Evolutionary conservation across 208 protist genomes (phyloP).

Genomic region (Crithidia acanthocephali): DNA sequence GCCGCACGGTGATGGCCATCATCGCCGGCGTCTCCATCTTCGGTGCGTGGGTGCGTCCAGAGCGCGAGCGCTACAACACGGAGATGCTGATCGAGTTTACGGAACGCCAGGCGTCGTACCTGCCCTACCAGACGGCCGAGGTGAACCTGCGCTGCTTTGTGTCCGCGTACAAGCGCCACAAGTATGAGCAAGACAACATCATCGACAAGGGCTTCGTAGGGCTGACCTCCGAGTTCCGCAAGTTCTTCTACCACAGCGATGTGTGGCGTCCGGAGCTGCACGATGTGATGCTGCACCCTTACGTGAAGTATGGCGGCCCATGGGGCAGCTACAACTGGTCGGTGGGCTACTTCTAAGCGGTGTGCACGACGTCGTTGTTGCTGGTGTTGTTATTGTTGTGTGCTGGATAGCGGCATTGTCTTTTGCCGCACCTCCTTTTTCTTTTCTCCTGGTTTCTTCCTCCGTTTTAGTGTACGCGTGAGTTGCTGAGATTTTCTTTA

Average conservation of each 20-base stretch:
- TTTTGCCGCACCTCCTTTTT: constrained; percentile 15
- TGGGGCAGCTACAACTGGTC: constrained; percentile 92
- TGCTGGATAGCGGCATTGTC: neutral
- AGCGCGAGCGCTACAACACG: constrained; percentile 90
- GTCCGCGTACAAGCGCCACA: constrained; percentile 85
- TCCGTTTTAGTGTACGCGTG: neutral
- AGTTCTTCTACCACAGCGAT: constrained; percentile 94
- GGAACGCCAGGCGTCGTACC: constrained; percentile 77
- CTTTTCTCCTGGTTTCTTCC: constrained; percentile 13
- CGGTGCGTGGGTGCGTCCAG: constrained; percentile 83
- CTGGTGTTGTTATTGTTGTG: too few relatives aligned
- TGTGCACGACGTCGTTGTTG: neutral
- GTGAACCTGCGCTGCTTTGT: constrained; percentile 82
- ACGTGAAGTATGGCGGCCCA: constrained; percentile 85
- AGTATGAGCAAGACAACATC: constrained; percentile 89
- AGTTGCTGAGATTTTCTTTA: neutral
- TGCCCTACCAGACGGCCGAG: constrained; percentile 91
- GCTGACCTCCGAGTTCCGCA: constrained; percentile 90
- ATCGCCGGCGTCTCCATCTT: constrained; percentile 88
- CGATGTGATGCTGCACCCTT: constrained; percentile 91
- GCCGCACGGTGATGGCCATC: constrained; percentile 84
- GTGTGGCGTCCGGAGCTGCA: constrained; percentile 90
- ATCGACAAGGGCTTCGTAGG: constrained; percentile 92
- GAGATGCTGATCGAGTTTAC: constrained; percentile 91
- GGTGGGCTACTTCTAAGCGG: constrained; percentile 83